phyloP scores from a whole-genome alignment of 2,329 filamentous ascomycete species.

The Didymella pomorum region DNA sequence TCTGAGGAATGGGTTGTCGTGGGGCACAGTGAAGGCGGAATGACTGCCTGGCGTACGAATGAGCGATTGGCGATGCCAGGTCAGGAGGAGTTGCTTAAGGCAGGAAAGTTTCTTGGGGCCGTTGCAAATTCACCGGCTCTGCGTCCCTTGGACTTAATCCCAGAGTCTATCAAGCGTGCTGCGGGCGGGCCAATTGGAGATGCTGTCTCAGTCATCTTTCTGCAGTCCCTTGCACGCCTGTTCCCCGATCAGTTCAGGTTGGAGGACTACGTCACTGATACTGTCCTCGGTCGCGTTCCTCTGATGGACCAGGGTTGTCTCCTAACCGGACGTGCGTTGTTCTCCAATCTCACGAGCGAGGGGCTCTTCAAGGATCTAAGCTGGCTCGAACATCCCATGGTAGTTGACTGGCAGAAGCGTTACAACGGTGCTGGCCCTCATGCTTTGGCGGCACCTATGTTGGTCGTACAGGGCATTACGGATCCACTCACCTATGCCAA shows the following conservation, averaged over 20 bases:
- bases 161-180: slow-evolving; percentile 31
- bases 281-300: slow-evolving; percentile 24
- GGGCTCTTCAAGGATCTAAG: slow-evolving; percentile 28
- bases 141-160: slow-evolving; percentile 32
- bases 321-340: slow-evolving; percentile 24
- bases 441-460: slow-evolving; percentile 33
- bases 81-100: slow-evolving; percentile 27
- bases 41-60: slow-evolving; percentile 35
- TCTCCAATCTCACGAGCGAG: slow-evolving; percentile 22
- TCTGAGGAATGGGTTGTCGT: slow-evolving; percentile 32
- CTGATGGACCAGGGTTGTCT: slow-evolving; percentile 32
- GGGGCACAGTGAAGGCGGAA: slow-evolving; percentile 35
- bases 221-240: slow-evolving; percentile 27
- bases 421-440: slow-evolving; percentile 35
- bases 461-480: slow-evolving; percentile 27
- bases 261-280: slow-evolving; percentile 31
- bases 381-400: slow-evolving; percentile 28
- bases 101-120: slow-evolving; percentile 31
- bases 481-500: slow-evolving; percentile 29
- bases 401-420: slow-evolving; percentile 32
- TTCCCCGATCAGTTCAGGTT: slow-evolving; percentile 24
- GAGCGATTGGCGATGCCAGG: slow-evolving; percentile 32
- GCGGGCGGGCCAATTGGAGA: slow-evolving; percentile 31
- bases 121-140: slow-evolving; percentile 35
- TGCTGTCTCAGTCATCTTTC: slow-evolving; percentile 31